A percentile compares a stretch with the other conserved stretches of the same genome.
phyloP scores from a whole-genome alignment of 2,329 filamentous ascomycete species.

The Alternaria tenuissima region DNA sequence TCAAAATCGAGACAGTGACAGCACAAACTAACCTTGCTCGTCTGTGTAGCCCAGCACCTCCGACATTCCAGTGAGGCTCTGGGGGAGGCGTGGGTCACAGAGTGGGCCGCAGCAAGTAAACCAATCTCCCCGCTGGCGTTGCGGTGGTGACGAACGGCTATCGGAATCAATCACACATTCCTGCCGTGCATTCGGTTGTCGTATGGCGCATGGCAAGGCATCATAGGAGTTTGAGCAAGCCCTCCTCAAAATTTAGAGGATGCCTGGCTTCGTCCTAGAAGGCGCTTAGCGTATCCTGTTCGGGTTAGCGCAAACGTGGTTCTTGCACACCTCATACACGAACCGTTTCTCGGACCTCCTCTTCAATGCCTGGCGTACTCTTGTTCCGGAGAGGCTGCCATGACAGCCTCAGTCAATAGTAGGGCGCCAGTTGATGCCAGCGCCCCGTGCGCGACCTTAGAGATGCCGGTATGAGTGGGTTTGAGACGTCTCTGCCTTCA shows the following conservation, averaged over 20 bases:
- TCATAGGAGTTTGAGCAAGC: conserved; percentile 44
- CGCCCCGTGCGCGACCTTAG: conserved; percentile 39
- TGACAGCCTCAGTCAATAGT: conserved; percentile 36
- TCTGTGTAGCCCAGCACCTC: conserved; percentile 3
- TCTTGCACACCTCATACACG: conserved; percentile 42
- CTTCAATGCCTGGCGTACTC: conserved; percentile 44
- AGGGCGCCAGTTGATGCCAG: conserved; percentile 37
- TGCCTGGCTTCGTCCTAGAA: conserved; percentile 1
- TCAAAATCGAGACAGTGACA: conserved; percentile 16
- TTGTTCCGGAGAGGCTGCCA: conserved; percentile 32
- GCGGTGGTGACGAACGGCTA: conserved; percentile 17
- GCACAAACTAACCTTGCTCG: conserved; percentile 9
- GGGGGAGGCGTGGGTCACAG: conserved; percentile 14
- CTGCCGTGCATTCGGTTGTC: conserved; percentile 39
- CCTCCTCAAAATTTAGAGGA: conserved; percentile 34
- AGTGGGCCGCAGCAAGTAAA: conserved; percentile 15
- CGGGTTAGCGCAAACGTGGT: conserved; percentile 31
- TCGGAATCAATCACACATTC: conserved; percentile 30
- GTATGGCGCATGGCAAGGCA: conserved; percentile 40
- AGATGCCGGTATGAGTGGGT: conserved; percentile 36
- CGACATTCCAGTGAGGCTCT: conserved; percentile 7
- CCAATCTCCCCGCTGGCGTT: conserved; percentile 20
- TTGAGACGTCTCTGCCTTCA: conserved; percentile 53
- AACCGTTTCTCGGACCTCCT: conserved; percentile 44
- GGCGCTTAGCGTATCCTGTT: conserved; percentile 17